A percentile compares a stretch with the other conserved stretches of the same genome.
Conservation (phyloP, 148 eudicot genomes). For the Arbutus unedo region DNA sequence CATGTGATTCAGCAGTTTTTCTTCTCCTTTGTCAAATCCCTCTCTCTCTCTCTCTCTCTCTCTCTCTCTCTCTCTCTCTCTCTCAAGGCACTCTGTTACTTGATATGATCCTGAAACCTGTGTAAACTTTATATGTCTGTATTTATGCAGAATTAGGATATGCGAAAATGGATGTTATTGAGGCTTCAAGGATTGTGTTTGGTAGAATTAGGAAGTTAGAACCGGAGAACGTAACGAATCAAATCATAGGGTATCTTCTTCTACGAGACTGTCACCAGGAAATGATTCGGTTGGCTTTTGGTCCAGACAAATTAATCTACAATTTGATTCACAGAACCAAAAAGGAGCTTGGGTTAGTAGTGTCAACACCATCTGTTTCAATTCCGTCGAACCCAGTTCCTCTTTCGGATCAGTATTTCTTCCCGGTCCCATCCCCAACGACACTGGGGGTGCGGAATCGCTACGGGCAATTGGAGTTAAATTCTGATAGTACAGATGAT, state of each 20-base stretch:
- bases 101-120: neutral
- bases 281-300: slow-evolving; percentile 60
- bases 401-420: slow-evolving; percentile 32
- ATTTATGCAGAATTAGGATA: slow-evolving; percentile 20
- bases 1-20: neutral
- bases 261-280: slow-evolving; percentile 45
- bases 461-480: slow-evolving; percentile 39
- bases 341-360: slow-evolving; percentile 25
- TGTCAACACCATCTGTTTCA: slow-evolving; percentile 30
- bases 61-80: neutral
- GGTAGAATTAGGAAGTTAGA: slow-evolving; percentile 57
- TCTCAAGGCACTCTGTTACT: no score
- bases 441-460: slow-evolving; percentile 21
- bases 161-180: slow-evolving; percentile 55
- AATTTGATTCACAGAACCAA: slow-evolving; percentile 47
- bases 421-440: slow-evolving; percentile 36
- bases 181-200: slow-evolving; percentile 41
- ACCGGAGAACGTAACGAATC: slow-evolving; percentile 48
- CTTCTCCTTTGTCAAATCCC: neutral
- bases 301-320: slow-evolving; percentile 50
- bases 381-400: slow-evolving; percentile 33
- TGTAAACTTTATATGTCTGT: neutral
- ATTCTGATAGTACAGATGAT: slow-evolving; percentile 22
- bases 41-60: neutral
- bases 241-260: slow-evolving; percentile 59